Evolutionary conservation across 2,329 filamentous ascomycete genomes (phyloP), one percentile per base, ranked within the genome.

Genomic region (Colletotrichum spinosum): DNA sequence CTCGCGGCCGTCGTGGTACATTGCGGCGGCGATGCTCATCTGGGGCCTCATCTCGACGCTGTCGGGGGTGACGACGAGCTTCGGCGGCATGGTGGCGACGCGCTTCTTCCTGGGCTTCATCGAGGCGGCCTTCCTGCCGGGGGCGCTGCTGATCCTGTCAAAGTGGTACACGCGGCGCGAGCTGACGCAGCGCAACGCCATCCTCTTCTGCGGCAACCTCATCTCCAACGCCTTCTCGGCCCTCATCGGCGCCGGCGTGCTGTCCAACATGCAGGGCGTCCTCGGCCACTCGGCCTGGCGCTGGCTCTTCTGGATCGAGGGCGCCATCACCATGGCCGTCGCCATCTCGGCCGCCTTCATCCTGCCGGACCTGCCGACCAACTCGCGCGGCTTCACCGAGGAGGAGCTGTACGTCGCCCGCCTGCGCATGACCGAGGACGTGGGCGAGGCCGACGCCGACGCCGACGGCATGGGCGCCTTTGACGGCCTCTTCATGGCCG

Each of bases 101-200:
- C 84, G 88, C 6, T 89, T 89, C 73, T 83, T 88, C 70, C 75
- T 90, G 0, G 88, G 88, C 4, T 87, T 88, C 65, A 77, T 89
- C 54, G 88, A 90, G 73, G 88, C 89, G 0, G 87, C 88, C 1
- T 90, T 90, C 73, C 78, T 90, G 34, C 88, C 89, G 0, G 89
- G 89, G 46, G 86, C 86, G 0, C 80, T 90, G 10, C 80, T 90
- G 48, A 86, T 90, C 50, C 80, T 91, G 17, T 88, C 86, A 0
- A 88, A 89, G 69, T 91, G 88, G 84, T 91, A 91, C 74, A 90
- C 88, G 1, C 82, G 87, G 52, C 82, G 84, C 54, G 86, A 88
- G 75, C 70, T 88, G 66, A 81, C 83, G 12, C 76, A 78, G 58
- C 78, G 86, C 55, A 86, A 88, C 69, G 85, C 86, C 60, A 81